Base-by-base conservation (phyloP, 306 rosid species). In the Vicia sativa region DNA sequence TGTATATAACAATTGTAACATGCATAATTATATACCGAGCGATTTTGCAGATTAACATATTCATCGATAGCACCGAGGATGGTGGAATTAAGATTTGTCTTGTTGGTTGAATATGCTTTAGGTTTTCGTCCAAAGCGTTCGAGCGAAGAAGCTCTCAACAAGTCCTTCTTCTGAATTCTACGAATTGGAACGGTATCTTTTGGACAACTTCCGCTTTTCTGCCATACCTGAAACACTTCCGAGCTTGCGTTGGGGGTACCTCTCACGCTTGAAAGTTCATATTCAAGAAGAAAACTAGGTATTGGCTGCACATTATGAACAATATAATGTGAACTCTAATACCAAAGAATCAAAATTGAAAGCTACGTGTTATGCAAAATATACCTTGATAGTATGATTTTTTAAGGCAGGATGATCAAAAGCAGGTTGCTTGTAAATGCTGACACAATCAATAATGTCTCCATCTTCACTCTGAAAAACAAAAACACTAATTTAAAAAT, bases 201-300 rank as follows among this genome's bases (percentile, higher is more conserved):
- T 4, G 95, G 95, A 78, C 97, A 86, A 8, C 78, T 81, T 72
- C 93, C 96, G 67, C 79, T 83, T 65, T 21, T 86, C 4, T 76
- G 93, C 96, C 96, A 91, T 43, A 34, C 64, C 9, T 88, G 97
- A 14, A 57, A 66, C 5, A 72, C 29, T 7, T 19, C 56, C 6
- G 45, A 9, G 1, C 26, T 2, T 11, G 21, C 4, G 0, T 11
- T 7, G 2, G 35, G 45, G 11, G 4, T 48, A 38, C 65, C 19
- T 43, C 45, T 48, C 0, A 4, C 43, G 15, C 74, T 77, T 44
- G 72, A 5, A 58, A 46, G 62, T 34, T 67, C 16, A 7, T 66
- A 64, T 26, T 69, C 37, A 8, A 61, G 7, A 0, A 14, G 1
- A 53, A 62, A 79, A 25, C 54, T 55, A 0, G 97, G 91, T 44